phyloP scores from a whole-genome alignment of 768 basidiomycete genomes.

The Trichaptum fuscoviolaceum region DNA sequence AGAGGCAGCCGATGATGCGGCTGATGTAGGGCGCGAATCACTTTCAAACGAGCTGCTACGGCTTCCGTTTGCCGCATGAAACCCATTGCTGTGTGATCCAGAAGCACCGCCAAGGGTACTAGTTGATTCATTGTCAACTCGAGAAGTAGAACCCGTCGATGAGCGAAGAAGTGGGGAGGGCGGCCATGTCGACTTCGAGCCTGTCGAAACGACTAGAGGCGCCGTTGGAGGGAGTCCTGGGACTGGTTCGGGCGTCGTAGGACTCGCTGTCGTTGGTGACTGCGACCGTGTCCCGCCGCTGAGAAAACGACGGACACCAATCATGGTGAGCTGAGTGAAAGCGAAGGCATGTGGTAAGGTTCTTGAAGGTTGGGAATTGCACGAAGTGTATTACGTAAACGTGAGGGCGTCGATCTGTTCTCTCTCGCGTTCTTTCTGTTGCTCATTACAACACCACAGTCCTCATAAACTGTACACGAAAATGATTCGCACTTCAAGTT shows the following conservation, averaged over 20 bases:
- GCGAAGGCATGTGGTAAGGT: neutral
- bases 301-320: constrained; percentile 67
- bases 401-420: neutral
- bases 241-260: constrained; percentile 12
- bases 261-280: constrained; percentile 19
- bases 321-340: constrained; percentile 36
- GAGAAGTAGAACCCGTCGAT: constrained; percentile 25
- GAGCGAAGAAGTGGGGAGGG: constrained; percentile 28
- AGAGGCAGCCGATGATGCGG: constrained; percentile 21
- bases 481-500: no score
- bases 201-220: constrained; percentile 18
- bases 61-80: constrained; percentile 32
- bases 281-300: constrained; percentile 28
- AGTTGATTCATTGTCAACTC: constrained; percentile 18
- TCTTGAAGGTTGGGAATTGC: neutral
- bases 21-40: constrained; percentile 19
- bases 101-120: constrained; percentile 23
- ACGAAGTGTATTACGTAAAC: neutral
- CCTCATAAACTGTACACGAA: no score
- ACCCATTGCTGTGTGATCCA: constrained; percentile 40
- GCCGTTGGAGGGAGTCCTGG: constrained; percentile 14
- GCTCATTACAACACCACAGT: no score
- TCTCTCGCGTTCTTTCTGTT: no score
- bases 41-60: constrained; percentile 11
- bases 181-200: constrained; percentile 38